Evolutionary conservation across 148 eudicot species (phyloP).

Genomic region (Amaranthus hypochondriacus): DNA sequence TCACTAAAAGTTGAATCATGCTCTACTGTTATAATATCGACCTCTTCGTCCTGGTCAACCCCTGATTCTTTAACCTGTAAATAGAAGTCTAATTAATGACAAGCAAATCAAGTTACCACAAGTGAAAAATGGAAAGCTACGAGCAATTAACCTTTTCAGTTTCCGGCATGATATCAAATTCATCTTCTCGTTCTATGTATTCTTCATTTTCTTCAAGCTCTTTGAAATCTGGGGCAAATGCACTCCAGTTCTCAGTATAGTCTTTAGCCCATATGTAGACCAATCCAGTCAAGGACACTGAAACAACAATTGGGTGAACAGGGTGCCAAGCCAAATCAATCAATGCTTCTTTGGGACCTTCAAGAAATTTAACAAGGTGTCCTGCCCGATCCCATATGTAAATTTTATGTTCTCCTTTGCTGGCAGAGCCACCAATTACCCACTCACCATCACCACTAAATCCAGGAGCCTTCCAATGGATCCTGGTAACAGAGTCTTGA

Average conservation of each 20-base stretch:
- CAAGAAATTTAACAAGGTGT: constrained; percentile 95
- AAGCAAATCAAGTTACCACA: constrained; percentile 5
- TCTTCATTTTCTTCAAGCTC: constrained; percentile 99
- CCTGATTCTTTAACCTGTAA: constrained; percentile 73
- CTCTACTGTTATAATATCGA: constrained; percentile 74
- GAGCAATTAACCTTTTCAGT: constrained; percentile 55
- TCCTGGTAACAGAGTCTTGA: constrained; percentile 85
- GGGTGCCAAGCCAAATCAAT: constrained; percentile 99
- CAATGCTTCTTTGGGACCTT: constrained; percentile 91
- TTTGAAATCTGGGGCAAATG: constrained; percentile 95
- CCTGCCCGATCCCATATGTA: constrained; percentile 93
- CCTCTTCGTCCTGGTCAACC: constrained; percentile 74
- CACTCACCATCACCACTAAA: constrained; percentile 99
- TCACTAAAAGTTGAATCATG: constrained; percentile 78
- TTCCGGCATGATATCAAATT: constrained; percentile 84
- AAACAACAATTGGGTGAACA: constrained; percentile 75
- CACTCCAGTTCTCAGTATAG: constrained; percentile 96
- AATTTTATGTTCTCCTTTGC: constrained; percentile 95
- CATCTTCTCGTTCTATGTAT: constrained; percentile 96
- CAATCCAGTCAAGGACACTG: constrained; percentile 83
- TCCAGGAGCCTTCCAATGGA: constrained; percentile 95
- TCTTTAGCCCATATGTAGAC: constrained; percentile 98
- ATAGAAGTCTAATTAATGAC: not conserved
- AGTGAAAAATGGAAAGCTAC: not conserved
- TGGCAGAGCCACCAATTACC: constrained; percentile 96